Evolutionary conservation across 371 early-diverging fungal genomes (phyloP), one percentile per base, ranked within the genome.

Genomic region (Syncephalastrum contaminatum): DNA sequence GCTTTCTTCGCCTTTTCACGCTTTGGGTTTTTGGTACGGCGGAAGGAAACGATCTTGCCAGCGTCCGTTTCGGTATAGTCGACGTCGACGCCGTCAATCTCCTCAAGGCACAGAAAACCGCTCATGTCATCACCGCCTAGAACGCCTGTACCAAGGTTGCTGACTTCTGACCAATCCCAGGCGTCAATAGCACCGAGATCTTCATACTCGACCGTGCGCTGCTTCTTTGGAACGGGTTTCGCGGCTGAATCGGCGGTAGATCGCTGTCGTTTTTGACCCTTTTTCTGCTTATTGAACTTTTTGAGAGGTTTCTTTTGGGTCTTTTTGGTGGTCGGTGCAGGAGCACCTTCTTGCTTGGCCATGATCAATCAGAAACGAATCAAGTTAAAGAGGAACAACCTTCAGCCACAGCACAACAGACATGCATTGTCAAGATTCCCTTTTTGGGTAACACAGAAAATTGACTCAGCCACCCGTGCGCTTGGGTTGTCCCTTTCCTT

Each of bases 81-180:
- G 18, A 93, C 83, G 60, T 92, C 89, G 4, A 94, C 89, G 51
- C 85, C 92, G 22, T 89, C 89, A 20, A 93, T 74, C 59, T 95
- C 96, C 65, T 96, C 94, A 41, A 96, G 78, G 48, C 90, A 85
- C 20, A 91, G 51, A 58, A 94, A 89, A 7, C 94, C 96, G 24
- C 89, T 88, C 27, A 78, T 59, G 43, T 90, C 87, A 54, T 89
- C 90, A 3, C 75, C 64, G 5, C 36, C 36, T 2, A 30, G 36
- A 36, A 82, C 46, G 22, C 80, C 61, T 15, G 74, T 62, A 25
- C 70, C 55, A 4, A 80, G 67, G n/a, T 75, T 59, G 42, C 60
- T 43, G 7, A 88, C 75, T 24, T 81, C 73, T 7, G 65, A 70
- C 91, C 91, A 90, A 25, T 78, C 84, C 85, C 85, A 86, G 7